Conservation (phyloP, 2,329 filamentous ascomycete genomes). For the Colletotrichum limetticola region DNA sequence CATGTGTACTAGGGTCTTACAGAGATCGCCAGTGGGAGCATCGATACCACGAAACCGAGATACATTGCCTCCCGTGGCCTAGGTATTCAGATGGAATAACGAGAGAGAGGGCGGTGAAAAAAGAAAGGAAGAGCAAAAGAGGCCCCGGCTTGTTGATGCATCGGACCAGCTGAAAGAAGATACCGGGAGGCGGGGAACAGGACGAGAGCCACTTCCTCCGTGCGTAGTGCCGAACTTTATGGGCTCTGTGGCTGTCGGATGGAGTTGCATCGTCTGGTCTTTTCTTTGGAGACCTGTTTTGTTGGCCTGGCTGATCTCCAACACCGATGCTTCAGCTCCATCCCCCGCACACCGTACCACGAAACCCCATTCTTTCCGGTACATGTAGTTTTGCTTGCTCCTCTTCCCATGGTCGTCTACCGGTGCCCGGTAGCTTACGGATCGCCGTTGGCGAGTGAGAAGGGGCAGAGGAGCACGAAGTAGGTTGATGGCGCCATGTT, state of each 20-base stretch:
- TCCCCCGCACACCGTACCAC: neutral
- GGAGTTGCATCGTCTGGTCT: slow-evolving; percentile 2
- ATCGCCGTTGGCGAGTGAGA: neutral
- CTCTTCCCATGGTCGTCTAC: neutral
- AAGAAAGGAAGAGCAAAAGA: neutral
- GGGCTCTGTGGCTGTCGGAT: neutral
- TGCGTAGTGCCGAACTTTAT: slow-evolving; percentile 4
- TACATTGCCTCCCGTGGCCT: neutral
- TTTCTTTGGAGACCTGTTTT: neutral
- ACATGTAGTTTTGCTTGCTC: neutral
- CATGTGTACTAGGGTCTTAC: neutral
- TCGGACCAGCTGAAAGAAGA: neutral
- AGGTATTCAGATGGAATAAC: neutral
- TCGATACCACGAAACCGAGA: neutral
- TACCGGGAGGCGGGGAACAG: slow-evolving; percentile 6
- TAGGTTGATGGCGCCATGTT: neutral
- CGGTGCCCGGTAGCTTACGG: neutral
- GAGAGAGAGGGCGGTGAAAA: neutral
- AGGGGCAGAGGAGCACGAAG: neutral
- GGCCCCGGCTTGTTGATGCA: neutral
- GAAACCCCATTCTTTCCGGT: neutral
- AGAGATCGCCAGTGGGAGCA: slow-evolving; percentile 9
- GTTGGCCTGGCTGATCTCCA: neutral
- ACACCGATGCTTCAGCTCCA: neutral
- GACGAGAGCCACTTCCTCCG: neutral